Percentiles rank a stretch among this genome's conserved stretches.
phyloP scores from a whole-genome alignment of 192 early-diverging fungal genomes.

The Backusella morwellensis region DNA sequence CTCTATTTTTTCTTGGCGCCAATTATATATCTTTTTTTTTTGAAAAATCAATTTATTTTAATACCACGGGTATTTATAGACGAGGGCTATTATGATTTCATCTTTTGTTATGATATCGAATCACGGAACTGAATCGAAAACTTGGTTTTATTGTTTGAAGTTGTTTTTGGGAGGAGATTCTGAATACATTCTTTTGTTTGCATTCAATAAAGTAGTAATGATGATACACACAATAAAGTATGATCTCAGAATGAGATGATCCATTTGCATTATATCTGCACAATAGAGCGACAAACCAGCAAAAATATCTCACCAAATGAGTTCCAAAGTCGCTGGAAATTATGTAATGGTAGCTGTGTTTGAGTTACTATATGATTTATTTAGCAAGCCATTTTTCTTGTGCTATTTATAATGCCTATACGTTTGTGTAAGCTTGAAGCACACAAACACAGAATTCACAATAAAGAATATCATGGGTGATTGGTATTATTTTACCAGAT shows the following conservation, averaged over 20 bases:
- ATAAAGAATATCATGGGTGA: neutral
- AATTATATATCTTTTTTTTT: neutral
- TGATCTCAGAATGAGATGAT: neutral
- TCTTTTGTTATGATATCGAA: neutral
- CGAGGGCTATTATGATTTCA: too few relatives aligned
- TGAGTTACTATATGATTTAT: neutral
- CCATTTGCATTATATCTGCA: too few relatives aligned
- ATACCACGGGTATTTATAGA: too few relatives aligned
- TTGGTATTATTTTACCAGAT: neutral
- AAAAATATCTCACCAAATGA: neutral
- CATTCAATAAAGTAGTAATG: neutral
- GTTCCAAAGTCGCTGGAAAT: too few relatives aligned
- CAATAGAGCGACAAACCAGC: neutral
- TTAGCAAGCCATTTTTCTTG: neutral
- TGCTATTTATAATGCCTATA: neutral
- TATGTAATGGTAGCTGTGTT: neutral
- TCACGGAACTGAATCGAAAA: neutral
- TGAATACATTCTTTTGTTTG: neutral
- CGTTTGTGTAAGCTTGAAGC: neutral
- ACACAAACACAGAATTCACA: neutral
- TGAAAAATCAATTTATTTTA: neutral
- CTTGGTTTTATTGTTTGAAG: neutral
- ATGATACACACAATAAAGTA: neutral
- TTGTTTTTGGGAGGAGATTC: neutral
- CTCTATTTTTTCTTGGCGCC: neutral